phyloP scores from a whole-genome alignment of 352 stramenopile genomes.

The Plasmopara muralis region DNA sequence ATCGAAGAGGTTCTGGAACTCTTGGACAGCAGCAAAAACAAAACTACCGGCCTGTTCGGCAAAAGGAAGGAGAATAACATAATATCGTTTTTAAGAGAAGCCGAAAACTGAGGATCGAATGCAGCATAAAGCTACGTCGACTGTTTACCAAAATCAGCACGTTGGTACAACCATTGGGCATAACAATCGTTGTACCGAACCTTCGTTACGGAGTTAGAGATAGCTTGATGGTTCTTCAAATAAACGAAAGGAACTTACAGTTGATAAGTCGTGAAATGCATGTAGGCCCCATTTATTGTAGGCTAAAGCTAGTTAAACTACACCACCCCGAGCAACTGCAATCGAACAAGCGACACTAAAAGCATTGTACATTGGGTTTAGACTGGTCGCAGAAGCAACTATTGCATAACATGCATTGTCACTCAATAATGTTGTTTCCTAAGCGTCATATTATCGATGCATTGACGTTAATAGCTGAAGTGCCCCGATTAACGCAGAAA shows the following conservation, averaged over 20 bases:
- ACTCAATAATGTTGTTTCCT: background rate
- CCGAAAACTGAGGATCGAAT: background rate
- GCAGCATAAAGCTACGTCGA: background rate
- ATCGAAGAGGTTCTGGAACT: background rate
- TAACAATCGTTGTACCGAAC: background rate
- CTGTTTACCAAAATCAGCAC: background rate
- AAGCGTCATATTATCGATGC: background rate
- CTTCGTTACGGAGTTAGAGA: background rate
- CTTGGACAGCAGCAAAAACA: background rate
- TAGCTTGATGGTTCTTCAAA: background rate
- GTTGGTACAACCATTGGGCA: background rate
- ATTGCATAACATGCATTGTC: background rate
- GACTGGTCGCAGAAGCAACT: background rate
- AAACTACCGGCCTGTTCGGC: background rate
- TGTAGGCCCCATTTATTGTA: background rate
- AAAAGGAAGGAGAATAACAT: background rate
- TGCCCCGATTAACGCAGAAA: conserved; percentile 1
- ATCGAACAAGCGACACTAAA: background rate
- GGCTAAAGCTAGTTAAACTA: background rate
- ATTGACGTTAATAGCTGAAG: background rate
- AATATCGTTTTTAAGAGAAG: background rate
- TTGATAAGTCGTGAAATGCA: background rate
- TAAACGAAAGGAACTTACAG: background rate
- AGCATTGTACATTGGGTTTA: background rate
- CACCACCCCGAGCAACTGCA: background rate